Evolutionary conservation across 352 stramenopile genomes (phyloP), one percentile per base, ranked within the genome.

Genomic region (Globisporangium middletonii): DNA sequence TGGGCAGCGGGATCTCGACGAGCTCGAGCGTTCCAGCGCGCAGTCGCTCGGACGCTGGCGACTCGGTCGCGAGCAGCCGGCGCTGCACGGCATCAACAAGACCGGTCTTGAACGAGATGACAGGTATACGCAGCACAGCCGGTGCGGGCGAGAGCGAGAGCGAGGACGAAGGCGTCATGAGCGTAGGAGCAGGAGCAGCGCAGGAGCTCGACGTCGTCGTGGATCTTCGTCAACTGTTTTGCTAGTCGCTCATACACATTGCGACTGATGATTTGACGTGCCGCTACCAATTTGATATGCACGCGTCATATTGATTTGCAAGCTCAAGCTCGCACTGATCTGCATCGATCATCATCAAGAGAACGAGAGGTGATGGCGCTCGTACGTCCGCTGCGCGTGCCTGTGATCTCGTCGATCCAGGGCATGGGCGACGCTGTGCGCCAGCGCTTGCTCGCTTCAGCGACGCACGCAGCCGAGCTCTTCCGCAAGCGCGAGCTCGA

Each of bases 371-470:
- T 35, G 6, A 38, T 38, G 33, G 33, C 33, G 33, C 33, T 38
- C 33, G 4, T 45, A 8, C 15, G 41, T 4, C 41, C 41, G n/a
- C 59, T 83, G 38, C 71, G 71, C 16, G 74, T 87, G 30, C 75
- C 77, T 43, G 67, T 87, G 47, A 65, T 87, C 61, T 80, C 75
- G 46, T 77, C 68, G 42, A 80, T 83, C 59, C 51, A 68, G 13
- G 75, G 66, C 13, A 63, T 85, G n/a, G 69, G 55, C 15, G 71
- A 71, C 19, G 65, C 65, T 13, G 71, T 81, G 61, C 68, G 59
- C 55, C 37, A 67, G 54, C 66, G 66, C 27, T 57, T 87, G 26
- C 50, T 65, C 27, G 55, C 50, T 15, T 58, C 54, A 12, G 59
- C 64, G 8, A 67, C 66, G 13, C 71, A 69, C 3, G 71, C 71